These are phyloP conservation scores for Exophiala viscosa DNA, from an alignment of 2,329 filamentous ascomycete genomes.

Conservation along the genomic window DNA sequence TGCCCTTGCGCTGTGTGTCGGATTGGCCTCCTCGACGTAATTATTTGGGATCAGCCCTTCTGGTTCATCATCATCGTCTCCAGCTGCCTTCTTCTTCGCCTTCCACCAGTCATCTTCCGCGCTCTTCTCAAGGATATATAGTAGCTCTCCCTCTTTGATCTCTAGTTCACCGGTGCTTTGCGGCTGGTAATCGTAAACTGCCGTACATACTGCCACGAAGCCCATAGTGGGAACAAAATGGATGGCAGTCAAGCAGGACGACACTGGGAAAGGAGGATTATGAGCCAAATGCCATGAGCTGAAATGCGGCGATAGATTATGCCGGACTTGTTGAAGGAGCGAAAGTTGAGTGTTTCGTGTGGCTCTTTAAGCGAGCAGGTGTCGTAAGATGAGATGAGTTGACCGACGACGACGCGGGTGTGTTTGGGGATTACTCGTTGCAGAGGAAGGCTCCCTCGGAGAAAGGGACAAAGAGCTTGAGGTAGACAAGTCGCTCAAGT, in stretches of 20 bases:
- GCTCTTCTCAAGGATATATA: constrained; percentile 84
- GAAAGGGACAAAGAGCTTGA: too few relatives aligned
- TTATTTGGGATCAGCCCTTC: constrained; percentile 88
- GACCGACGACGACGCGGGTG: too few relatives aligned
- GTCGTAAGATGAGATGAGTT: too few relatives aligned
- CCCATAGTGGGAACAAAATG: constrained; percentile 59
- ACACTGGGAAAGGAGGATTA: neutral
- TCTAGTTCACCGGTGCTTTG: constrained; percentile 81
- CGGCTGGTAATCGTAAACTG: constrained; percentile 87
- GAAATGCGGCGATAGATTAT: too few relatives aligned
- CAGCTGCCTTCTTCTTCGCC: constrained; percentile 82
- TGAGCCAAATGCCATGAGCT: neutral
- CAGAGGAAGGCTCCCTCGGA: too few relatives aligned
- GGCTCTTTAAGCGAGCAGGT: too few relatives aligned
- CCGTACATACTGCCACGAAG: constrained; percentile 86
- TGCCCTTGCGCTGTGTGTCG: constrained; percentile 72
- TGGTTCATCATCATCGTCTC: constrained; percentile 84
- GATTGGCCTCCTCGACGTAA: constrained; percentile 79
- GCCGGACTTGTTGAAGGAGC: too few relatives aligned
- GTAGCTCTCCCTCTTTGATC: constrained; percentile 78
- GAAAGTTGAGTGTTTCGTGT: too few relatives aligned
- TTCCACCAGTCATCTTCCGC: constrained; percentile 87
- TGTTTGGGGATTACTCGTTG: too few relatives aligned
- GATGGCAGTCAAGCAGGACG: neutral
- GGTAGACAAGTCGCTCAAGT: too few relatives aligned